Conservation (phyloP, 305 asterid genomes). For the Salvia sclarea region DNA sequence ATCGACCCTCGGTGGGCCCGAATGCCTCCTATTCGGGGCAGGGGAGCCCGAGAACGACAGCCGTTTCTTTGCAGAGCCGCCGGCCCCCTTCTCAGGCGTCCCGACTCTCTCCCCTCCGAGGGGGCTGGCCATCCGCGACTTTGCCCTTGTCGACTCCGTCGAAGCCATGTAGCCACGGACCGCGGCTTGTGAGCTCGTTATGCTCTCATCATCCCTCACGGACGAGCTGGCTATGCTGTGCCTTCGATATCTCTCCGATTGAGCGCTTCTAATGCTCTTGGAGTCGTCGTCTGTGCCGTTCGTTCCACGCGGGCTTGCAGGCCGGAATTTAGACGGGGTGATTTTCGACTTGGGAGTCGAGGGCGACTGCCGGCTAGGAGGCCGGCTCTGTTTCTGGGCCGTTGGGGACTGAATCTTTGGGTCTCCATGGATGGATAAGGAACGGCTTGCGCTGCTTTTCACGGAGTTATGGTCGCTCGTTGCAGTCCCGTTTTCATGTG, state of each 20-base stretch:
- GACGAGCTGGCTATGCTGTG: slow-evolving; percentile 73
- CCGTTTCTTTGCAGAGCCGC: slow-evolving; percentile 65
- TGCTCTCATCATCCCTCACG: slow-evolving; percentile 76
- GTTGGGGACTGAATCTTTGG: slow-evolving; percentile 46
- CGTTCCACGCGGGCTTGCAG: slow-evolving; percentile 54
- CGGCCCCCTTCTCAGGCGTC: slow-evolving; percentile 49
- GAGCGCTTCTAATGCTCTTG: slow-evolving; percentile 56
- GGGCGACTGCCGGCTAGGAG: slow-evolving; percentile 61
- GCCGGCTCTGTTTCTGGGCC: slow-evolving; percentile 45
- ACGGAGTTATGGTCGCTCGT: slow-evolving; percentile 38
- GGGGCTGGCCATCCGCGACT: slow-evolving; percentile 60
- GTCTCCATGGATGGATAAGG: slow-evolving; percentile 33
- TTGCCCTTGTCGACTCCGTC: slow-evolving; percentile 72
- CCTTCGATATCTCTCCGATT: slow-evolving; percentile 66
- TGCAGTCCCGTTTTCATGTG: slow-evolving; percentile 56
- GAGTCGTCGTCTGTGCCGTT: slow-evolving; percentile 58
- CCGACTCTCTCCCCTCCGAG: slow-evolving; percentile 45
- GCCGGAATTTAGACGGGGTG: slow-evolving; percentile 44
- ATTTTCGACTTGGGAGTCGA: slow-evolving; percentile 61
- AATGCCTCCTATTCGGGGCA: slow-evolving; percentile 66
- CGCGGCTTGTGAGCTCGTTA: slow-evolving; percentile 50
- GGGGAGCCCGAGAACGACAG: slow-evolving; percentile 75
- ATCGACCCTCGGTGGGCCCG: slow-evolving; percentile 57
- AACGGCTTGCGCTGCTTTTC: slow-evolving; percentile 42
- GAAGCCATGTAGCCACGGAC: slow-evolving; percentile 67